Base-by-base conservation (phyloP, 352 stramenopile genomes). In the Phytophthora sojae region DNA sequence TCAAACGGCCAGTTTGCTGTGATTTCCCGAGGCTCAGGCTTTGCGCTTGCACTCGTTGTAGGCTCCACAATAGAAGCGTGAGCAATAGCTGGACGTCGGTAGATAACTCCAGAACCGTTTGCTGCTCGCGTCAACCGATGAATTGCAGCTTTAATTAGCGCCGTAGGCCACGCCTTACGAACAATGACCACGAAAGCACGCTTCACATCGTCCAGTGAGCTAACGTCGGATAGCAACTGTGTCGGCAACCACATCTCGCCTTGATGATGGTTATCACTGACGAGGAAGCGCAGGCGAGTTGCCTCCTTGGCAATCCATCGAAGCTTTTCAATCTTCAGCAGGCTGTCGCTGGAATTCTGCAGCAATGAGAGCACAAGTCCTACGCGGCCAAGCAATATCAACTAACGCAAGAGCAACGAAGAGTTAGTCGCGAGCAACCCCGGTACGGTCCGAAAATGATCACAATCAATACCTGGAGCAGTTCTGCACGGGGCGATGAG, bases 1-100 rank as follows among this genome's bases (percentile, higher is more conserved):
- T 76, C 49, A 54, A 85, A 85, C 6, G 78, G 78, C 82, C 80
- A 88, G 26, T 86, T 82, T 1, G 80, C 82, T 14, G 77, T 79
- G 61, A 88, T 78, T 62, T 90, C 78, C 44, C 72, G 65, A 4
- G 77, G 75, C 1, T 90, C 76, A 9, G 52, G 58, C 49, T 73
- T 79, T 19, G 54, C 49, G 53, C 35, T 63, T 7, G 35, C 14
- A 44, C 19, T 63, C 7, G 26, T 35, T 19, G 17, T 45, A 51
- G 77, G 77, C 49, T 80, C 75, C 12, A 61, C 15, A 32, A 87
- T 76, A 8, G 64, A 63, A 25, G 80, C 75, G 3, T 64, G 58
- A 7, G 68, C 68, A 6, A 54, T 60, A 53, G 44, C 42, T n/a
- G 73, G 29, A 39, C 51, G 56, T 52, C 61, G 68, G 52, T 59